phyloP scores from a whole-genome alignment of 805 yeast genomes.

The Teunomyces aglyptinius region DNA sequence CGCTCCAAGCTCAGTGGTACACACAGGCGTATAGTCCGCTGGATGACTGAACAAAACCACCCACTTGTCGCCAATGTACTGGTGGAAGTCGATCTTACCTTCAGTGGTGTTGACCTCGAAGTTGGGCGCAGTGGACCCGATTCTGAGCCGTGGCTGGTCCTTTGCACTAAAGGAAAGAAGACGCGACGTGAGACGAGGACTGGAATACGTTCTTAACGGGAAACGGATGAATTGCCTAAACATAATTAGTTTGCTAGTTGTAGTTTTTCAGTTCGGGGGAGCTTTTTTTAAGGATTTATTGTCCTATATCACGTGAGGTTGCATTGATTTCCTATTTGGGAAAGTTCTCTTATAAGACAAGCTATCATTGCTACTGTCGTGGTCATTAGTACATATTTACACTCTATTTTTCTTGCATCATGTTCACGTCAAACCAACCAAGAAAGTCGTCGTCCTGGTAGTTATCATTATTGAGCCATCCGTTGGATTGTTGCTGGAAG shows the following conservation, averaged over 20 bases:
- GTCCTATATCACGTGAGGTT: neutral
- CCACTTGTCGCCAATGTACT: constrained; percentile 62
- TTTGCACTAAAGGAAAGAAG: constrained; percentile 32
- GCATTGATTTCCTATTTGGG: constrained; percentile 5
- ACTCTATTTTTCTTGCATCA: constrained; percentile 14
- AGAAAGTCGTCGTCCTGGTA: constrained; percentile 75
- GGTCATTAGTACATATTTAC: neutral
- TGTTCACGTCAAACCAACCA: constrained; percentile 88
- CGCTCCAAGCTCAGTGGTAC: constrained; percentile 78
- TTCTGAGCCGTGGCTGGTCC: constrained; percentile 45
- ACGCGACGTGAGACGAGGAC: constrained; percentile 14
- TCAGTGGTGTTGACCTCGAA: constrained; percentile 61
- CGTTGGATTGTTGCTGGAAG: constrained; percentile 78
- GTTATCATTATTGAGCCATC: constrained; percentile 70
- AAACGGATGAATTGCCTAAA: constrained; percentile 19
- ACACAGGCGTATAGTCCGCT: constrained; percentile 76
- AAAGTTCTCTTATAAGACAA: neutral
- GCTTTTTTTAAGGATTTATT: too few species aligned
- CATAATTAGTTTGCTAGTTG: constrained; percentile 9
- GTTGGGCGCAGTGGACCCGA: constrained; percentile 69
- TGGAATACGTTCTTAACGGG: too few species aligned
- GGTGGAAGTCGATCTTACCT: constrained; percentile 63
- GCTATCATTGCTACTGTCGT: neutral
- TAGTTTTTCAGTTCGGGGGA: neutral
- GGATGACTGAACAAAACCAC: constrained; percentile 71